phyloP scores from a whole-genome alignment of 2,329 filamentous ascomycete genomes.

The Cladosporium sp. region DNA sequence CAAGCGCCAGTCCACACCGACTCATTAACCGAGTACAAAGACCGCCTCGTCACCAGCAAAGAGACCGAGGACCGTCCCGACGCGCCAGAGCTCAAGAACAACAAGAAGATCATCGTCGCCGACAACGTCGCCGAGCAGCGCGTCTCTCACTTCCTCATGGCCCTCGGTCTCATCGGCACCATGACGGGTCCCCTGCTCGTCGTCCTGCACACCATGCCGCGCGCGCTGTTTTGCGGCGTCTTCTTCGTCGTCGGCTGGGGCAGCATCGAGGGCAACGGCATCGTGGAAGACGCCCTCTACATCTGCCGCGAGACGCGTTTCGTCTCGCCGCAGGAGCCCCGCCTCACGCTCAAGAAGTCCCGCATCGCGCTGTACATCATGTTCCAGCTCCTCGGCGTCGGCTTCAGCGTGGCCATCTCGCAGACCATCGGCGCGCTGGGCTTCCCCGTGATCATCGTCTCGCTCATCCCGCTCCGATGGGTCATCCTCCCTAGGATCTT shows the following conservation, averaged over 20 bases:
- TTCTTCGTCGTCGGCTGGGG: conserved; percentile 60
- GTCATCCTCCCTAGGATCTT: conserved; percentile 54
- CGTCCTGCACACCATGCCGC: conserved; percentile 56
- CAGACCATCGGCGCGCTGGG: conserved; percentile 62
- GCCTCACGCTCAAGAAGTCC: conserved; percentile 45
- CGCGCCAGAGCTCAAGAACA: conserved; percentile 43
- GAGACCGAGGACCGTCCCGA: conserved; percentile 41
- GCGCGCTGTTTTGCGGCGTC: conserved; percentile 55
- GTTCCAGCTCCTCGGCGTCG: conserved; percentile 54
- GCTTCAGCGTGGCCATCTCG: conserved; percentile 57
- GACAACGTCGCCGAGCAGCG: conserved; percentile 58
- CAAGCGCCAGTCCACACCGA: conserved; percentile 62
- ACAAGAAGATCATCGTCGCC: conserved; percentile 46
- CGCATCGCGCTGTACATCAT: conserved; percentile 53
- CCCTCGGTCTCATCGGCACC: conserved; percentile 54
- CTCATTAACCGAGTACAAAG: conserved; percentile 46
- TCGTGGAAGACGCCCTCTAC: conserved; percentile 53
- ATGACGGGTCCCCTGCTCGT: conserved; percentile 58
- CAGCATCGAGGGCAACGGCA: conserved; percentile 55
- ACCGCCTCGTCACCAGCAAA: conserved; percentile 43
- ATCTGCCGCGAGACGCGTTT: conserved; percentile 50
- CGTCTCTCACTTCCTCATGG: conserved; percentile 57
- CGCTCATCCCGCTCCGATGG: conserved; percentile 57
- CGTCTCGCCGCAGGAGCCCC: conserved; percentile 49
- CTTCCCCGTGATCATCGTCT: conserved; percentile 59